Base-by-base conservation (phyloP, 73 alveolate genomes). In the Paramecium sonneborni region DNA sequence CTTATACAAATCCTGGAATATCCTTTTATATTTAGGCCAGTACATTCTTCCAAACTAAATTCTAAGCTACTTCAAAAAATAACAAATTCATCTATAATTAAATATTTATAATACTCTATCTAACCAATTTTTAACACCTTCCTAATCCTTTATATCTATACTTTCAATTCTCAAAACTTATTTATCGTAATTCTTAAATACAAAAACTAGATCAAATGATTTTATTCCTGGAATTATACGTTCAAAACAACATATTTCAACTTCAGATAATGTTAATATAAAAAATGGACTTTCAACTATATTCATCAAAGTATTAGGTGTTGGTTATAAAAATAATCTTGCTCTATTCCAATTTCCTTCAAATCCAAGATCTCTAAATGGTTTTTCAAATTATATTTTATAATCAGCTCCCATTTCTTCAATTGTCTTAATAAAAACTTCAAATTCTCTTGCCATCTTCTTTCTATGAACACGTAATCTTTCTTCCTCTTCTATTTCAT, bases 401-500 rank as follows among this genome's bases (percentile, higher is more conserved):
- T 21, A 79, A 79, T 79, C 90, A n/a, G 32, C 20, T 44, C 92
- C 96, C 56, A 92, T 85, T 20, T 87, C 97, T 85, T 97, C 98
- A 52, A 97, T 95, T 41, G 79, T 90, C 62, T 96, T 95, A 48
- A 93, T 72, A 87, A 97, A 97, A 6, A 92, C 96, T 52, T 95
- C 94, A 87, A 97, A 97, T 85, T 93, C 97, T 82, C 85, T 94
- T 67, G 95, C 96, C 69, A 97, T 96, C 84, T 93, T 94, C 62
- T 87, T 95, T 76, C 95, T 97, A 55, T 91, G 94, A 90, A 94
- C 92, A 86, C 97, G 91, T 86, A 96, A 99, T 90, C 96, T 96
- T 92, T 97, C 95, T 88, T 98, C 99, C 92, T 96, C 96, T 88
- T 98, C 99, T 68, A 96, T 93, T 92, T 98, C 99, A 52, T 98